Evolutionary conservation across 2,329 filamentous ascomycete species (phyloP), one percentile per base, ranked within the genome.

Genomic region (Botryotinia globosa): DNA sequence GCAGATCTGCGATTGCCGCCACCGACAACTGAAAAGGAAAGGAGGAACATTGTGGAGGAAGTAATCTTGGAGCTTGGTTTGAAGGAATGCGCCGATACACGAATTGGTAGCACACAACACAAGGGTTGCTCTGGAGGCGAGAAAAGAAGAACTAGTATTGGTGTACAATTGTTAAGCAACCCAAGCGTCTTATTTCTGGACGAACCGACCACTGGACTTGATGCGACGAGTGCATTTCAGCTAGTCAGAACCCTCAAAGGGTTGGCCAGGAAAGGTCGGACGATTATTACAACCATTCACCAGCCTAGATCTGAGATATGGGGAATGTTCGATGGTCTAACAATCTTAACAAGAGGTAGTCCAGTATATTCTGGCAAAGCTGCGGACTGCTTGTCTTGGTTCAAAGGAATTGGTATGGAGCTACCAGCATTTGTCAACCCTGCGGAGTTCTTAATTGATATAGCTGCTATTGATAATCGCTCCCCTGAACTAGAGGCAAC

Each of bases 281-380:
- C 91, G 0, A 85, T 94, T 71, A 87, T 94, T 22, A 90, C 90
- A 0, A 93, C 91, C 0, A 92, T 94, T 51, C 92, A 94, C 79
- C 91, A 93, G 75, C 92, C 92, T 32, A 86, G 92, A 32, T 93
- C 91, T 0, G 92, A 94, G 79, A 94, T 94, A 22, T 94, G 92
- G 91, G 86, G 88, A 45, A 85, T 94, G 25, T 92, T 94, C 78
- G 92, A 94, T 80, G 89, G 89, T 73, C 84, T 94, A 12, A 84
- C 94, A 16, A 84, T 94, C 20, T 80, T 94, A 4, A 89, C 91
- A 2, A 87, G 85, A 76, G 92, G 92, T 0, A 87, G 86, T 48
- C 88, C 90, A 0, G 87, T 94, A 0, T 94, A 91, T 77, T 90
- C 89, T 34, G 92, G 92, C 0, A 82, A 84, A 0, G 85, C 86